phyloP scores from a whole-genome alignment of 148 eudicot species.

The Vaccinium corymbosum region DNA sequence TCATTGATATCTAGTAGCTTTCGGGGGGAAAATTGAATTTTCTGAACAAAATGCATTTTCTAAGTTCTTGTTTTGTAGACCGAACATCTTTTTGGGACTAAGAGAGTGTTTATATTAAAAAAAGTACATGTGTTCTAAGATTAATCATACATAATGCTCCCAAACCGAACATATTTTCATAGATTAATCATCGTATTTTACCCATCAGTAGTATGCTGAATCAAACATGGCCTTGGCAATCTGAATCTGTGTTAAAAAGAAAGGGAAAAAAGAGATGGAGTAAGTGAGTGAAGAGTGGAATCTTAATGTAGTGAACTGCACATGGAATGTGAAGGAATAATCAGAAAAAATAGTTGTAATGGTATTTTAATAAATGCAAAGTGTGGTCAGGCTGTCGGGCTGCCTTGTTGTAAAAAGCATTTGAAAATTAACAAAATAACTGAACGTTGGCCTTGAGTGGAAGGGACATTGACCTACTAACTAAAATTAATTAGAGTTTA shows the following conservation, averaged over 20 bases:
- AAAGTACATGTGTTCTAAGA: too few relatives aligned
- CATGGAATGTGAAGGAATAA: slow-evolving; percentile 29
- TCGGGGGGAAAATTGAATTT: too few relatives aligned
- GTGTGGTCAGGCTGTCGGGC: slow-evolving; percentile 44
- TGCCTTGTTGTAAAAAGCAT: slow-evolving; percentile 25
- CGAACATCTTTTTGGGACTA: too few relatives aligned
- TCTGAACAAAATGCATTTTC: too few relatives aligned
- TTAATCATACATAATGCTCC: too few relatives aligned
- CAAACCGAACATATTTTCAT: too few relatives aligned
- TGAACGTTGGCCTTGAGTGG: slow-evolving; percentile 5
- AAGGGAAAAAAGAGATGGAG: neutral
- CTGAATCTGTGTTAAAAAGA: slow-evolving; percentile 16
- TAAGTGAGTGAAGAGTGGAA: slow-evolving; percentile 21
- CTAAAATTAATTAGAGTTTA: slow-evolving; percentile 7
- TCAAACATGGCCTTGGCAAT: neutral
- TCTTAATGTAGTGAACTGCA: slow-evolving; percentile 39
- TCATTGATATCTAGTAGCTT: too few relatives aligned
- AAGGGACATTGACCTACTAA: slow-evolving; percentile 15
- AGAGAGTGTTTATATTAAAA: too few relatives aligned
- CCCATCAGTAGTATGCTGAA: neutral
- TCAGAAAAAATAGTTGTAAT: neutral
- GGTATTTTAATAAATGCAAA: slow-evolving; percentile 15
- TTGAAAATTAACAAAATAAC: neutral
- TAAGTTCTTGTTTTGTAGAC: too few relatives aligned
- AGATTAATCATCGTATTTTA: too few relatives aligned